A percentile compares a stretch with the other conserved stretches of the same genome.
These are phyloP conservation scores for Clonostachys solani DNA, from an alignment of 2,329 filamentous ascomycete genomes.

Conservation along the genomic window DNA sequence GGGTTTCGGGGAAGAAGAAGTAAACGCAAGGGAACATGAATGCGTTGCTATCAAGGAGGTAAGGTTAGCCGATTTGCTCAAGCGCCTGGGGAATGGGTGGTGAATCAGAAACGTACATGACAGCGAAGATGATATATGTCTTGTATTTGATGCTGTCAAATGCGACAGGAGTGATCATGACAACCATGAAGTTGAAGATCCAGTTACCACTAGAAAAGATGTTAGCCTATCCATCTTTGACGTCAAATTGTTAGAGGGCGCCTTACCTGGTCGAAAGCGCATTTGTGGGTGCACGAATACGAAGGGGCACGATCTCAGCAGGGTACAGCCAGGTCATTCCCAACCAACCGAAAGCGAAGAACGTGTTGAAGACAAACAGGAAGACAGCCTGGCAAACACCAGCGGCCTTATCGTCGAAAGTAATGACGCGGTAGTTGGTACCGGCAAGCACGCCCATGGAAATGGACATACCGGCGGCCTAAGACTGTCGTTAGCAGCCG, in stretches of 20 bases:
- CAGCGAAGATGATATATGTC: slow-evolving; percentile 51
- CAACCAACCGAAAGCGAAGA: slow-evolving; percentile 52
- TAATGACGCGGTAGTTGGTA: slow-evolving; percentile 19
- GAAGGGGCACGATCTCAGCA: slow-evolving; percentile 56
- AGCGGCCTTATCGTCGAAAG: slow-evolving; percentile 16
- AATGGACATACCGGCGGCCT: slow-evolving; percentile 54
- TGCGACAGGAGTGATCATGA: slow-evolving; percentile 75
- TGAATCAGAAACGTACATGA: slow-evolving; percentile 20
- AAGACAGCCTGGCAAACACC: slow-evolving; percentile 35
- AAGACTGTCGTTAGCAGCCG: too few species aligned
- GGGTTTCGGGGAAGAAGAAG: slow-evolving; percentile 38
- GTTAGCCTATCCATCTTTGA: slow-evolving; percentile 59
- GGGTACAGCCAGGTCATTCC: slow-evolving; percentile 58
- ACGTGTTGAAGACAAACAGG: slow-evolving; percentile 59
- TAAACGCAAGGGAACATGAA: slow-evolving; percentile 28
- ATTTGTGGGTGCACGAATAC: slow-evolving; percentile 52
- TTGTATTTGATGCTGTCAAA: slow-evolving; percentile 44
- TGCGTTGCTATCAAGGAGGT: too few species aligned
- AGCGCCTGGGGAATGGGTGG: too few species aligned
- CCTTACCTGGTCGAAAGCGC: slow-evolving; percentile 47
- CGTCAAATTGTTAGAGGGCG: slow-evolving; percentile 41
- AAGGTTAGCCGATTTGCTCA: too few species aligned
- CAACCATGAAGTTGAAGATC: slow-evolving; percentile 35
- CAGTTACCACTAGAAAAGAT: background rate
- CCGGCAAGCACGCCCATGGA: slow-evolving; percentile 54